Evolutionary conservation across 1,284 basidiomycete genomes (phyloP), one percentile per base, ranked within the genome.

Genomic region (Puccinia coronata): DNA sequence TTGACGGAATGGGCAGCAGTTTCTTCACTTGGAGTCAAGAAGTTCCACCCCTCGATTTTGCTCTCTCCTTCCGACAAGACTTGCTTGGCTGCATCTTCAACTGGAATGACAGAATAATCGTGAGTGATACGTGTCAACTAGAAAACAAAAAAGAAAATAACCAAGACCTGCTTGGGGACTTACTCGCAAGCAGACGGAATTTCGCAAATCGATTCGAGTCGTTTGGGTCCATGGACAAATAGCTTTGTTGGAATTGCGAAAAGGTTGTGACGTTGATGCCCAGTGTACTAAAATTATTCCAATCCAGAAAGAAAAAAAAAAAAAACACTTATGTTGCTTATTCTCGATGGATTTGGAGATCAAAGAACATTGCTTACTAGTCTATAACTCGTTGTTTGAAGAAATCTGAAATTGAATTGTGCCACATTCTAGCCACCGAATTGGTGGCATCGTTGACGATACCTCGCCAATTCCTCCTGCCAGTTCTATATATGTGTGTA

Each of bases 361-460:
- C n/a, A n/a, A n/a, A n/a, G n/a, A n/a, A n/a, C n/a, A n/a, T n/a
- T 49, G 83, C 84, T 57, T 77, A 82, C 71, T 84, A 85, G 78
- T 85, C 84, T 77, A 87, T 83, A 25, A 85, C 84, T 0, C 86
- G 86, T 88, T 99, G 96, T 75, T 91, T 92, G 87, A 98, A 99
- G 91, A 96, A 98, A 87, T 98, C 96, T 82, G 92, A 92, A 84
- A 84, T 86, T 0, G 88, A 87, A n/a, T 87, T 87, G 73, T 87
- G 87, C 81, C 87, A 87, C 85, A 88, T 87, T 88, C 93, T 90
- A 57, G 94, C 92, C 39, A 97, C 87, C 0, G 94, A 96, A 86
- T 96, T 97, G 81, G 96, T 91, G 0, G 95, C 95, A 84, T 97
- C 95, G 85, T 97, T 93, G 31, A 97, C 88, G 88, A 98, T 90